Evolutionary conservation across 352 stramenopile species (phyloP).

Genomic region (Globisporangium polare): DNA sequence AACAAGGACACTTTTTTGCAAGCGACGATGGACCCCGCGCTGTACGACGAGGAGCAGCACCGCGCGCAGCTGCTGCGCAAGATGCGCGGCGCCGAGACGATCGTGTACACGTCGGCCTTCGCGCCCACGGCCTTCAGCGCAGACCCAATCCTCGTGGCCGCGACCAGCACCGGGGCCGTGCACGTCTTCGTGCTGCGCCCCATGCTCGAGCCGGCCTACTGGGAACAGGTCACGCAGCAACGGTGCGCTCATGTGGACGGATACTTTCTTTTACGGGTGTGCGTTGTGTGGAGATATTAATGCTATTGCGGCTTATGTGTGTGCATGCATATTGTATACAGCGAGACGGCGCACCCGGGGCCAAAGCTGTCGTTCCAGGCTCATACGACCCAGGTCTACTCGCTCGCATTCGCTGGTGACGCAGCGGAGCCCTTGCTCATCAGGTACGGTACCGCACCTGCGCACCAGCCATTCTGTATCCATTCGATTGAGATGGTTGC

Average conservation of each 20-base stretch:
- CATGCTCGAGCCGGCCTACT: constrained; percentile 44
- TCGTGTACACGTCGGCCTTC: constrained; percentile 58
- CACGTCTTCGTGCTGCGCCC: constrained; percentile 51
- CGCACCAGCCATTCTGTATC: too few relatives aligned
- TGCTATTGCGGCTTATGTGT: neutral
- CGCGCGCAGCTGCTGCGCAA: constrained; percentile 43
- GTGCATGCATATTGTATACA: constrained; percentile 12
- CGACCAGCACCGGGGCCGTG: constrained; percentile 56
- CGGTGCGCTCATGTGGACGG: constrained; percentile 19
- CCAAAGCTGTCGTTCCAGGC: constrained; percentile 62
- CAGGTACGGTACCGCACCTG: constrained; percentile 29
- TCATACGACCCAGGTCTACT: constrained; percentile 72
- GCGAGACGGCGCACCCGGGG: constrained; percentile 32
- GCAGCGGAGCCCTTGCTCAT: constrained; percentile 48
- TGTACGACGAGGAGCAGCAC: constrained; percentile 56
- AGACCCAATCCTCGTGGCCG: constrained; percentile 52
- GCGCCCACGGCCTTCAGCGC: constrained; percentile 23
- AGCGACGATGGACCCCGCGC: constrained; percentile 54
- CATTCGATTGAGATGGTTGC: constrained; percentile 3
- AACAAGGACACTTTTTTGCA: too few relatives aligned
- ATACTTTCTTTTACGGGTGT: too few relatives aligned
- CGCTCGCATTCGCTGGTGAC: constrained; percentile 62
- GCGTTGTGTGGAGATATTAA: neutral
- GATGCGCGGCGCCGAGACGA: constrained; percentile 44
- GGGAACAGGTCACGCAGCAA: constrained; percentile 36